Conservation (phyloP, 139 green algal genomes). For the Chlamydomonas schloesseri region DNA sequence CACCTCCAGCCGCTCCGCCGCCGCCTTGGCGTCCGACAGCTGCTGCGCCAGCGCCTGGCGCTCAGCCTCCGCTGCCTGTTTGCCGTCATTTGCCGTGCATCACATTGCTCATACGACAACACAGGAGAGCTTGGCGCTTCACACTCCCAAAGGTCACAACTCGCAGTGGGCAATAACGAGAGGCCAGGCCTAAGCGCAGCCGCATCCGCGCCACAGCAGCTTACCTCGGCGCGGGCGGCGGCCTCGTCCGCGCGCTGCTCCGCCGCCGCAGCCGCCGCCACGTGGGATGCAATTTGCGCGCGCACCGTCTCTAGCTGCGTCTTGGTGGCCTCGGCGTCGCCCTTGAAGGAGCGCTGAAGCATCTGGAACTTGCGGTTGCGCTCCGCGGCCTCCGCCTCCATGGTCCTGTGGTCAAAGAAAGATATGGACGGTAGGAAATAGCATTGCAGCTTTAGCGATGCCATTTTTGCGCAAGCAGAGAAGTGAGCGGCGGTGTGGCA, state of each 20-base stretch:
- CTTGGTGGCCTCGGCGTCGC: not conserved
- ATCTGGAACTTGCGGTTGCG: slow-evolving; percentile 43
- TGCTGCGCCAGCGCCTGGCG: not conserved
- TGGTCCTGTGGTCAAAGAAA: not conserved
- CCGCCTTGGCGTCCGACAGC: slow-evolving; percentile 1
- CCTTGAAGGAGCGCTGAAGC: slow-evolving; percentile 43
- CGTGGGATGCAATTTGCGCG: slow-evolving; percentile 18
- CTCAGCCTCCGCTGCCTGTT: slow-evolving; percentile 29
- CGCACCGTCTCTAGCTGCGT: slow-evolving; percentile 9
- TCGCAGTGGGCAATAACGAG: too few relatives aligned
- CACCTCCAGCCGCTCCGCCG: slow-evolving; percentile 17
- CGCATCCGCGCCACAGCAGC: too few relatives aligned
- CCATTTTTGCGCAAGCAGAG: too few relatives aligned
- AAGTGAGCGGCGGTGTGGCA: not conserved
- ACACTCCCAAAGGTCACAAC: too few relatives aligned
- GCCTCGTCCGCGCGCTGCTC: slow-evolving; percentile 40
- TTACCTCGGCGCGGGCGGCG: slow-evolving; percentile 4
- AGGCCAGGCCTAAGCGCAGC: too few relatives aligned
- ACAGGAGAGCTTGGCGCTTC: too few relatives aligned
- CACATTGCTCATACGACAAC: too few relatives aligned
- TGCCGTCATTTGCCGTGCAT: too few relatives aligned
- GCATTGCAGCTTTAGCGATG: not conserved
- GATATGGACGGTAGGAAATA: not conserved
- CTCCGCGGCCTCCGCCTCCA: slow-evolving; percentile 44
- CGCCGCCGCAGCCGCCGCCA: slow-evolving; percentile 21